A percentile compares a stretch with the other conserved stretches of the same genome.
Evolutionary conservation across 352 stramenopile species (phyloP).

Genomic region (Phytophthora ramorum): DNA sequence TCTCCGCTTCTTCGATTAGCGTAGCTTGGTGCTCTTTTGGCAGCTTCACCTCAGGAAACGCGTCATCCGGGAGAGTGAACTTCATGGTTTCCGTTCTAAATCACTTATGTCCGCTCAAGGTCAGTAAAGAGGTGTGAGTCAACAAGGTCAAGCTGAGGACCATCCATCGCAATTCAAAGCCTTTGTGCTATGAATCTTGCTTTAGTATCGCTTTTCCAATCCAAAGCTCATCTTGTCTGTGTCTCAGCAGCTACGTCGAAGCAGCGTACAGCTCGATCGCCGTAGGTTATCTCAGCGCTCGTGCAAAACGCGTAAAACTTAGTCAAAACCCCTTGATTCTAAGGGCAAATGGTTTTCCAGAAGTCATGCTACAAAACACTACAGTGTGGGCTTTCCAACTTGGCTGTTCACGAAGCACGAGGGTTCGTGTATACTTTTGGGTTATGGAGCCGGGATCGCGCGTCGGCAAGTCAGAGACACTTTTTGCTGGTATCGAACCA

Average conservation of each 20-base stretch:
- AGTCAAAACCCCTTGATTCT: not conserved
- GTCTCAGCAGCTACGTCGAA: not conserved
- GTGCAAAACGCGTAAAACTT: conserved; percentile 3
- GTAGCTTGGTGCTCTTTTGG: conserved; percentile 33
- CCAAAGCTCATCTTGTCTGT: not conserved
- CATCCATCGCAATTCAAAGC: conserved; percentile 11
- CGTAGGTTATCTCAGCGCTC: not conserved
- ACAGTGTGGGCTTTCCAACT: too few relatives aligned
- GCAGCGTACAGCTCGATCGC: not conserved
- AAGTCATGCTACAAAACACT: not conserved
- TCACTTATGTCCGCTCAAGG: not conserved
- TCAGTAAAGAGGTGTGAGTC: not conserved
- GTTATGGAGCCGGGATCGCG: too few relatives aligned
- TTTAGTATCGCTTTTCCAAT: too few relatives aligned
- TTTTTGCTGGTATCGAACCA: too few relatives aligned
- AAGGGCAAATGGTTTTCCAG: conserved; percentile 10
- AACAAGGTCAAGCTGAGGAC: not conserved
- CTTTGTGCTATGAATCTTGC: not conserved
- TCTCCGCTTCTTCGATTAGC: conserved; percentile 46
- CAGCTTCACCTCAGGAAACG: conserved; percentile 39
- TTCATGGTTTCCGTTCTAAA: conserved; percentile 36
- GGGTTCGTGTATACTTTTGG: too few relatives aligned
- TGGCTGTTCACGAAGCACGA: too few relatives aligned
- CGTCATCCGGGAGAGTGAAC: conserved; percentile 47
- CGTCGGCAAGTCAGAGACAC: too few relatives aligned